phyloP scores from a whole-genome alignment of 768 basidiomycete species.

The Calocybe indica region DNA sequence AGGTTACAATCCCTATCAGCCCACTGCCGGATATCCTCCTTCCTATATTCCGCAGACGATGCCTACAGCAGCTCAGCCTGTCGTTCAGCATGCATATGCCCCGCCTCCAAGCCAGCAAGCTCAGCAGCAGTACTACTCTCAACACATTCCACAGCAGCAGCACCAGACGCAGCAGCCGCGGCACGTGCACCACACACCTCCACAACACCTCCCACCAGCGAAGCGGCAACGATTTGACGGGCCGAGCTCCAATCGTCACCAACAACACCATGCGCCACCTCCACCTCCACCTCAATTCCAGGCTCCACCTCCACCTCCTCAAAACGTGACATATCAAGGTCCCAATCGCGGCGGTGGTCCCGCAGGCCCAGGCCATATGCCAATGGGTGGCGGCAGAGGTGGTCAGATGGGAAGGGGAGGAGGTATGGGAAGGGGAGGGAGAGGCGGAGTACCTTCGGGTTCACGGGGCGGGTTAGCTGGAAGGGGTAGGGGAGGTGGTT shows the following conservation, averaged over 20 bases:
- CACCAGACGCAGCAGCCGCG: slow-evolving; percentile 46
- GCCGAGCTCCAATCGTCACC: slow-evolving; percentile 50
- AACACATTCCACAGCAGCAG: slow-evolving; percentile 38
- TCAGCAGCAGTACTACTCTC: slow-evolving; percentile 42
- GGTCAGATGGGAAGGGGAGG: slow-evolving; percentile 32
- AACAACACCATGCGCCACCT: slow-evolving; percentile 42
- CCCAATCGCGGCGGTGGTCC: slow-evolving; percentile 33
- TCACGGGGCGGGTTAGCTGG: slow-evolving; percentile 44
- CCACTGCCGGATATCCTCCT: slow-evolving; percentile 55
- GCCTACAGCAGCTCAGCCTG: slow-evolving; percentile 41
- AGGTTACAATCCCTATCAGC: slow-evolving; percentile 74
- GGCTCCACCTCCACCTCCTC: slow-evolving; percentile 44
- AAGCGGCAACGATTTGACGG: slow-evolving; percentile 89
- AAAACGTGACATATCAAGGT: slow-evolving; percentile 30
- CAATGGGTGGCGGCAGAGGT: slow-evolving; percentile 23
- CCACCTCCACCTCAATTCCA: slow-evolving; percentile 66
- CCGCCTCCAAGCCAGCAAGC: slow-evolving; percentile 35
- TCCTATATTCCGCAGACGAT: slow-evolving; percentile 62
- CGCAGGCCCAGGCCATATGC: slow-evolving; percentile 28
- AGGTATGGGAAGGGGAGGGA: slow-evolving; percentile 37
- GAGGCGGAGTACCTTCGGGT: slow-evolving; percentile 27
- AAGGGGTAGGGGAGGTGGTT: slow-evolving; percentile 34
- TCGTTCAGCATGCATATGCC: slow-evolving; percentile 44
- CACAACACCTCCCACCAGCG: slow-evolving; percentile 84
- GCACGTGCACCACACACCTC: slow-evolving; percentile 56